Base-by-base conservation (phyloP, 441 rosid species). In the Adansonia madagascariensis region DNA sequence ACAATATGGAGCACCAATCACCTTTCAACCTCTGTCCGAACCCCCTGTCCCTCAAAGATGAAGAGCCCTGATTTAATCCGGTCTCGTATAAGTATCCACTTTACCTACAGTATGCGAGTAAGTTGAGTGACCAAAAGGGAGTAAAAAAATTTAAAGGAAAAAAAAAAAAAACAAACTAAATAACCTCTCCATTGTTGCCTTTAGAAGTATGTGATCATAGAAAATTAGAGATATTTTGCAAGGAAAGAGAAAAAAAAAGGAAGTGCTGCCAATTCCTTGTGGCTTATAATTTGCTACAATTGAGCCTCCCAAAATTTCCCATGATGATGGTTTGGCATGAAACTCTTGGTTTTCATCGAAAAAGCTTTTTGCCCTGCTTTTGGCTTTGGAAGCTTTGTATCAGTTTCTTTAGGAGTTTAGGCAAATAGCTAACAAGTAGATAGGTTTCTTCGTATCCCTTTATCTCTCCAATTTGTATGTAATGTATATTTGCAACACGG, bases 1-100 rank as follows among this genome's bases (percentile, higher is more conserved):
- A 14, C 99, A 96, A 77, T 80, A 87, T 17, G 99, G 99, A 14
- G 99, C 98, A 3, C 99, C 97, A 1, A 78, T 96, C 82, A 90
- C 84, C 73, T 96, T 92, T 50, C 79, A 83, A 47, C 85, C 79
- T 10, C 77, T 89, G 66, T n/a, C 78, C 24, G 44, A 14, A 2
- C 14, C 46, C 14, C 0, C 22, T 22, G 18, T 11, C 27, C 43
- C 72, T 18, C 20, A 11, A 15, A 63, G 69, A 70, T 77, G 73
- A 52, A 76, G 8, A 77, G 46, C 73, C 64, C 17, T 68, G 78
- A 78, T 75, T 56, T 22, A 0, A 24, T 10, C 57, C n/a, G 14
- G 2, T 22, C 50, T 52, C 8, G 4, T 14, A 11, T 1, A 35
- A 8, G 20, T 15, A 11, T 10, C 53, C 66, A 43, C 27, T 10